phyloP scores from a whole-genome alignment of 2,329 filamentous ascomycete species.

The Myriangium duriaei region DNA sequence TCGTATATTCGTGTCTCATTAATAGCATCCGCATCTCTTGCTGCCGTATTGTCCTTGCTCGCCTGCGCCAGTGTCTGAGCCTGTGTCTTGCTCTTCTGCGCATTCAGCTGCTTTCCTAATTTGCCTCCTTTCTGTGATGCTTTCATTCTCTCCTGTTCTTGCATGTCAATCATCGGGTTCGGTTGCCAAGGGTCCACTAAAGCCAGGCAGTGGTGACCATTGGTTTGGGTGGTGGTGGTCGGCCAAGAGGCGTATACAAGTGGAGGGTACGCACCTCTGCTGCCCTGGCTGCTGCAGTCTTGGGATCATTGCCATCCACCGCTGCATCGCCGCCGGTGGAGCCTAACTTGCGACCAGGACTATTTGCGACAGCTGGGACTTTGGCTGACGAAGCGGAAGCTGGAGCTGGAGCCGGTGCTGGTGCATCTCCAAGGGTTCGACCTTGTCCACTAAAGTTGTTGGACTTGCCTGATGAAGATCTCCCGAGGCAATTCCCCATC shows the following conservation, averaged over 20 bases:
- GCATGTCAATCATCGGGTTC: slow-evolving; percentile 4
- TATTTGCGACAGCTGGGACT: slow-evolving; percentile 18
- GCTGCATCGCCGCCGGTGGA: slow-evolving; percentile 18
- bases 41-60: slow-evolving; percentile 52
- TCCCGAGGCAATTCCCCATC: slow-evolving; percentile 86
- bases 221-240: background rate
- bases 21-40: slow-evolving; percentile 55
- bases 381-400: slow-evolving; percentile 25
- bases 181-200: slow-evolving; percentile 3
- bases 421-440: slow-evolving; percentile 52
- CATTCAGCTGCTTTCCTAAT: slow-evolving; percentile 55
- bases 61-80: slow-evolving; percentile 54
- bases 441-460: slow-evolving; percentile 62
- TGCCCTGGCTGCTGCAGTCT: slow-evolving; percentile 62
- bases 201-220: slow-evolving; percentile 14
- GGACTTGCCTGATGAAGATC: slow-evolving; percentile 32
- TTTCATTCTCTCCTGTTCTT: slow-evolving; percentile 52
- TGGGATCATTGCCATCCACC: slow-evolving; percentile 43
- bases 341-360: slow-evolving; percentile 49
- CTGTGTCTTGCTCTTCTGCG: slow-evolving; percentile 63
- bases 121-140: slow-evolving; percentile 49
- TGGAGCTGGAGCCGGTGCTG: slow-evolving; percentile 28
- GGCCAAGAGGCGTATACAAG: background rate
- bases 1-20: slow-evolving; percentile 34
- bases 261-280: slow-evolving; percentile 56